Percentiles rank a stretch among this genome's conserved stretches.
Evolutionary conservation across 2,329 filamentous ascomycete genomes (phyloP).

Genomic region (Huntiella savannae): DNA sequence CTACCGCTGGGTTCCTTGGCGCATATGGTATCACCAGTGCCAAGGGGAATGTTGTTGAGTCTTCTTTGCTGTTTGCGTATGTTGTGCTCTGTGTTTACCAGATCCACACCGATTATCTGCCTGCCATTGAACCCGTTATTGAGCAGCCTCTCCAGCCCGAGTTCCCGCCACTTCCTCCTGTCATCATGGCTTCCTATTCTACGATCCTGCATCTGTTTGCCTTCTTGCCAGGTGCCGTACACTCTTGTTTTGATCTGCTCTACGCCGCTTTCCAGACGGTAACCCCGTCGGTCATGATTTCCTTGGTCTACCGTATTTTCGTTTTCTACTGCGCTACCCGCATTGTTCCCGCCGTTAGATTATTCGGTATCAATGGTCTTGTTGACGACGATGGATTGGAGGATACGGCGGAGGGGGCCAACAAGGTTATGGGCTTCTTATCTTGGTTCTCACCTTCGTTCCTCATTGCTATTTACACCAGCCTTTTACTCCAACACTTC

Average conservation of each 20-base stretch:
- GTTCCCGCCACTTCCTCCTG: slow-evolving; percentile 86
- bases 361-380: slow-evolving; percentile 64
- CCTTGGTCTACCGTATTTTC: slow-evolving; percentile 77
- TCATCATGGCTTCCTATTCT: slow-evolving; percentile 96
- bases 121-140: slow-evolving; percentile 39
- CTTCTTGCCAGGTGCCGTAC: slow-evolving; percentile 63
- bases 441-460: slow-evolving; percentile 93
- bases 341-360: slow-evolving; percentile 84
- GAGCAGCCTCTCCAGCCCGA: slow-evolving; percentile 47
- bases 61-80: slow-evolving; percentile 87
- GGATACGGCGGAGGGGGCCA: slow-evolving; percentile 58
- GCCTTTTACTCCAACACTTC: slow-evolving; percentile 87
- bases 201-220: slow-evolving; percentile 72
- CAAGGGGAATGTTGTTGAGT: slow-evolving; percentile 86
- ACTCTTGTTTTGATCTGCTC: slow-evolving; percentile 69
- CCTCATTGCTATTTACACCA: slow-evolving; percentile 89
- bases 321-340: slow-evolving; percentile 90
- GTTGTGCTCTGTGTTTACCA: slow-evolving; percentile 97
- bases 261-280: slow-evolving; percentile 88
- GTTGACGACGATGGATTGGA: slow-evolving; percentile 73
- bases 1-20: slow-evolving; percentile 79
- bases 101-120: slow-evolving; percentile 95
- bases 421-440: slow-evolving; percentile 60
- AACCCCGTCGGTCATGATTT: slow-evolving; percentile 89
- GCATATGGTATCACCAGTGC: slow-evolving; percentile 89